Base-by-base conservation (phyloP, 495 filamentous ascomycete species). In the Haplographium delicatum region DNA sequence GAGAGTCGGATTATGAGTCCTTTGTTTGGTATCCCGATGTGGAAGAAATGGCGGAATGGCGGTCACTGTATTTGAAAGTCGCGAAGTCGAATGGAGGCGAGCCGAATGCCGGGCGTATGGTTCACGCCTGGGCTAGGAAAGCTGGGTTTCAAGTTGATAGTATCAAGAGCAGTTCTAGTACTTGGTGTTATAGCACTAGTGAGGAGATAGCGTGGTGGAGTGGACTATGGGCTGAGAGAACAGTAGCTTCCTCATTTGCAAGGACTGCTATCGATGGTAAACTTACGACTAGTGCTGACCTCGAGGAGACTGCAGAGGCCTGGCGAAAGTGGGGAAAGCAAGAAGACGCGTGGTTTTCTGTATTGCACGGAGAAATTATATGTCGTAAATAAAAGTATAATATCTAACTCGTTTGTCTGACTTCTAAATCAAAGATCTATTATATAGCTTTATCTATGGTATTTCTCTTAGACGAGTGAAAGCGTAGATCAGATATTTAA, bases 321-420 rank as follows among this genome's bases (percentile, higher is more conserved):
- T 79, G 71, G 73, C 57, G 58, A 51, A 58, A 65, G 27, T 79
- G 68, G 67, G 70, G 68, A 4, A 61, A 67, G 47, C 51, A 65
- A 37, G 68, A 72, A 41, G 69, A 79, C 46, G 75, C 63, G 8
- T 80, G 78, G 72, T 77, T 74, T 63, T 65, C 62, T 19, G 46
- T 79, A 22, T 44, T 79, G 34, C 66, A 76, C 65, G 75, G 74
- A 30, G 67, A 83, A 63, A 69, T 83, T 37, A 50, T 80, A 18
- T 80, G 73, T 62, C 67, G 63, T 64, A n/a, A 64, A 64, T 2
- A 68, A 62, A 35, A 53, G 41, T 9, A 59, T 63, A 26, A 44
- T 44, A 19, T 35, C 18, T n/a, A 5, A 1, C 35, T 20, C 7
- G 22, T 39, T 13, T 19, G 35, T 39, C 16, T 39, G n/a, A 39